phyloP scores from a whole-genome alignment of 1,284 basidiomycete genomes.

The Moesziomyces sp. region DNA sequence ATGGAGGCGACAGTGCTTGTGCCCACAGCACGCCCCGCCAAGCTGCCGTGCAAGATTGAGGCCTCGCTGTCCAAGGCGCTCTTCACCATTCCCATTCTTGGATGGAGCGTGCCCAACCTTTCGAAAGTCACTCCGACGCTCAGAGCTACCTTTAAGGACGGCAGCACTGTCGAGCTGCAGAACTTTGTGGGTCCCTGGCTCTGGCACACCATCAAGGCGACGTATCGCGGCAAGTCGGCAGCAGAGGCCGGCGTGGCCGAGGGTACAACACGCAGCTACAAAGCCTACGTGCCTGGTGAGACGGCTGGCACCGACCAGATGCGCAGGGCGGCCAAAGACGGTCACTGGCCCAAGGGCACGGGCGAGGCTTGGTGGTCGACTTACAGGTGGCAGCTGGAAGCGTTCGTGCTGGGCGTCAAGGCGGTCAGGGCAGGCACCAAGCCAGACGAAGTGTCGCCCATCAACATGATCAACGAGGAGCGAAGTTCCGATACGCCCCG shows the following conservation, averaged over 20 bases:
- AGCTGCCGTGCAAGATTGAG: constrained; percentile 48
- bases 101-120: constrained; percentile 18
- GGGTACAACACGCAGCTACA: constrained; percentile 25
- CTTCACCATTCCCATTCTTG: constrained; percentile 17
- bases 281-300: constrained; percentile 37
- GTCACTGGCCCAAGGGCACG: constrained; percentile 48
- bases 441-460: constrained; percentile 22
- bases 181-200: constrained; percentile 51
- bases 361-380: constrained; percentile 50
- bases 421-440: constrained; percentile 21
- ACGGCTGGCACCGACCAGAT: constrained; percentile 45
- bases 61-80: constrained; percentile 10
- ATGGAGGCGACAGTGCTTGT: constrained; percentile 45
- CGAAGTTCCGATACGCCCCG: constrained; percentile 15
- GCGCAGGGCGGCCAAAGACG: constrained; percentile 49
- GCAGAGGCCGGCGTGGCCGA: constrained; percentile 14
- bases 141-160: constrained; percentile 40
- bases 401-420: constrained; percentile 41
- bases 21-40: constrained; percentile 48
- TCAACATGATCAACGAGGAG: constrained; percentile 42
- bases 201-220: constrained; percentile 45
- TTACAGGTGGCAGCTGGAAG: constrained; percentile 54
- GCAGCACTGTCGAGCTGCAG: constrained; percentile 36
- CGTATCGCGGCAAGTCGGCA: constrained; percentile 37
- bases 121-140: constrained; percentile 9